A percentile compares a stretch with the other conserved stretches of the same genome.
These are phyloP conservation scores for Aciculosporium take DNA, from an alignment of 2,329 filamentous ascomycete genomes.

Conservation along the genomic window DNA sequence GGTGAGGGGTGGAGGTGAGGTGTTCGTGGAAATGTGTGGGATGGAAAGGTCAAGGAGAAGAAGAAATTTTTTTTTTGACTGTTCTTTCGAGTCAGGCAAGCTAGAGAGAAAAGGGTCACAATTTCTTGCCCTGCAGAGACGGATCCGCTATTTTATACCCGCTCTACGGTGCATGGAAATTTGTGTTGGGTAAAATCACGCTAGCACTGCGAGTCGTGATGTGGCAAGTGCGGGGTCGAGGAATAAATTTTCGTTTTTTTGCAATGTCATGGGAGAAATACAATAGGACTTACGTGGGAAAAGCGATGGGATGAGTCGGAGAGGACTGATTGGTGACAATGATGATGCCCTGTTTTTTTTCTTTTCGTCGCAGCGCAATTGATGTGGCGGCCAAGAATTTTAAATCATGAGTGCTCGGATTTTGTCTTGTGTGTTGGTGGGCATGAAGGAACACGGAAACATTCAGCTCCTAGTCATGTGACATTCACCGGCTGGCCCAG, in stretches of 20 bases:
- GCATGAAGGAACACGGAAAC: too few species aligned
- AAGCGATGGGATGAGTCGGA: not conserved
- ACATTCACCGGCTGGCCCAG: not conserved
- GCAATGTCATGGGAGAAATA: not conserved
- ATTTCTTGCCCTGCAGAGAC: not conserved
- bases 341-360: not conserved
- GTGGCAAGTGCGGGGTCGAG: slow-evolving; percentile 2
- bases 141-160: slow-evolving; percentile 3
- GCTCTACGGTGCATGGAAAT: not conserved
- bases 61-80: not conserved
- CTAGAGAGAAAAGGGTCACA: not conserved
- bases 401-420: not conserved
- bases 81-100: not conserved
- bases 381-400: not conserved
- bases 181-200: slow-evolving; percentile 2
- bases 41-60: not conserved
- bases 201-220: slow-evolving; percentile 2
- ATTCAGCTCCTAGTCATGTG: not conserved
- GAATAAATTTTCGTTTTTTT: not conserved
- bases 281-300: not conserved
- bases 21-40: not conserved
- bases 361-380: not conserved
- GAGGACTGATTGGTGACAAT: not conserved
- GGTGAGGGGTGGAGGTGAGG: not conserved
- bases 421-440: not conserved